Evolutionary conservation across 192 early-diverging fungal species (phyloP).

Genomic region (Glomus cerebriforme): DNA sequence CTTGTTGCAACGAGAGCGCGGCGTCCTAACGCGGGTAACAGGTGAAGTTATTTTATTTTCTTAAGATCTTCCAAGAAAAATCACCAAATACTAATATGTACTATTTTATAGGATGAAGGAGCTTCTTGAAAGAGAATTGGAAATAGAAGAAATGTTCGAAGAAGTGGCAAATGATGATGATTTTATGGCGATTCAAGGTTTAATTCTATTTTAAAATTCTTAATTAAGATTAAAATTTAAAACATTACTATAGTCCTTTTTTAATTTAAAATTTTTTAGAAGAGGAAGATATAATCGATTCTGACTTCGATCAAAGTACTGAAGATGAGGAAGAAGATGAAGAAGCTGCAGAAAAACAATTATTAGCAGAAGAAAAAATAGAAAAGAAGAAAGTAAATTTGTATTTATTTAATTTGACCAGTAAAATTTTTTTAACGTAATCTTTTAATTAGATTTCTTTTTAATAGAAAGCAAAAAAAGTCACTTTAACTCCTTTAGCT

Average conservation of each 20-base stretch:
- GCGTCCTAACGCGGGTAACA: conserved; percentile 48
- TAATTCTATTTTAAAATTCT: background rate
- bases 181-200: conserved; percentile 45
- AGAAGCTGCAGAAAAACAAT: conserved; percentile 43
- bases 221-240: background rate
- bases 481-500: conserved; percentile 21
- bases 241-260: background rate
- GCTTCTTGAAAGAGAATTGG: conserved; percentile 52
- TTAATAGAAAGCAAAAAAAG: conserved; percentile 24
- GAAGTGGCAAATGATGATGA: conserved; percentile 54
- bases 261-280: conserved; percentile 32
- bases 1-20: conserved; percentile 42
- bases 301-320: conserved; percentile 55
- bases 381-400: conserved; percentile 41
- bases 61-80: background rate
- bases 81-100: background rate
- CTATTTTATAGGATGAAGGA: conserved; percentile 44
- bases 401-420: conserved; percentile 15
- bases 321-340: conserved; percentile 50
- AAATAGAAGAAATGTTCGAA: conserved; percentile 59
- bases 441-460: background rate
- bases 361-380: conserved; percentile 37
- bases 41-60: conserved; percentile 34
- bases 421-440: background rate
- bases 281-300: conserved; percentile 55